These are phyloP conservation scores for Pseudocohnilembus persalinus DNA, from an alignment of 169 alveolate species.

Conservation along the genomic window DNA sequence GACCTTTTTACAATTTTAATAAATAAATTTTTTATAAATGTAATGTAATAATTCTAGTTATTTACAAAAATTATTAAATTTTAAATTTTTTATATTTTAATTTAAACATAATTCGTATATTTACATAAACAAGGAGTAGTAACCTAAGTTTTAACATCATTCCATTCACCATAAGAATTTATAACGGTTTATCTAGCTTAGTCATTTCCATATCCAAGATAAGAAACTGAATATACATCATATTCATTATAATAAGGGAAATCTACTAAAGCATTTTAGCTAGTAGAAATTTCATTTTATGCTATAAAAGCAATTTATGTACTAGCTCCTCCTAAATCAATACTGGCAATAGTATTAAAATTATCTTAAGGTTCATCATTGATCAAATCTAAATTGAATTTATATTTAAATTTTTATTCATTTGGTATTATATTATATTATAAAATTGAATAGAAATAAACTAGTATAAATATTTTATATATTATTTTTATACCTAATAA, in stretches of 20 bases:
- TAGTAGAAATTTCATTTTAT: background rate
- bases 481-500: conserved; percentile 2
- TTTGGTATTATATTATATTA: background rate
- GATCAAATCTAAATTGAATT: too few relatives aligned
- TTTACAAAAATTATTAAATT: background rate
- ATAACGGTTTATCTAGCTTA: conserved; percentile 21
- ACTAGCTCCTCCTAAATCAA: conserved; percentile 49
- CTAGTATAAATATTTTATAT: too few relatives aligned
- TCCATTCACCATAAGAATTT: background rate
- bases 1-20: background rate
- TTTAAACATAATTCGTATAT: background rate
- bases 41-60: background rate
- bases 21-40: background rate
- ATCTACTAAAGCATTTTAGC: background rate
- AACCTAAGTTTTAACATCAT: background rate
- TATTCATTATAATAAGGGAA: conserved; percentile 25
- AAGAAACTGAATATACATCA: conserved; percentile 27
- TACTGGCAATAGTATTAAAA: conserved; percentile 6
- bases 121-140: background rate
- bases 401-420: background rate
- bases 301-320: conserved; percentile 39
- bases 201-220: conserved; percentile 47
- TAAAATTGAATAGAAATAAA: background rate
- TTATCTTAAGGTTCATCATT: background rate
- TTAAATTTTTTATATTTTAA: conserved; percentile 2